These are phyloP conservation scores for Sarocladiaceae sp. DNA, from an alignment of 2,329 filamentous ascomycete species.

Conservation along the genomic window DNA sequence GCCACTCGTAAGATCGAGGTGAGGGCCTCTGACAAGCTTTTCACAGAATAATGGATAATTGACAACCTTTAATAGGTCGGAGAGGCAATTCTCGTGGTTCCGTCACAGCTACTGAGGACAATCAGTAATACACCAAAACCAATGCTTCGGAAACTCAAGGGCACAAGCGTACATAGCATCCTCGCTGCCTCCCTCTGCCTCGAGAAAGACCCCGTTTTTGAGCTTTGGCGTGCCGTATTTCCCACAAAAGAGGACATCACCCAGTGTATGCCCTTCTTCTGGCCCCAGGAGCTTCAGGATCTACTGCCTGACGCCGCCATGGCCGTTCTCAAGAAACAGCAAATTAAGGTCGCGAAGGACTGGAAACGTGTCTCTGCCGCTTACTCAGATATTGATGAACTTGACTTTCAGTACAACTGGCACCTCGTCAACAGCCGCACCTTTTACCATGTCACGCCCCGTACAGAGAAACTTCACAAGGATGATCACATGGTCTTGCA, in stretches of 20 bases:
- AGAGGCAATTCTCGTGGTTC: slow-evolving; percentile 59
- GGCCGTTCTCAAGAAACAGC: slow-evolving; percentile 47
- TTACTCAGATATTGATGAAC: slow-evolving; percentile 24
- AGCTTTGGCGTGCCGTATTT: slow-evolving; percentile 60
- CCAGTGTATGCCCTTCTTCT: slow-evolving; percentile 38
- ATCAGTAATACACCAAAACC: slow-evolving; percentile 50
- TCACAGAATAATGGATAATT: neutral
- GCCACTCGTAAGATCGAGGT: slow-evolving; percentile 63
- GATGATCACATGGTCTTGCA: slow-evolving; percentile 62
- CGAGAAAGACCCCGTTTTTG: slow-evolving; percentile 39
- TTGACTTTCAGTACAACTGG: slow-evolving; percentile 49
- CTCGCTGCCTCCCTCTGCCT: slow-evolving; percentile 63
- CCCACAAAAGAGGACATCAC: slow-evolving; percentile 56
- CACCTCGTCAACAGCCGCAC: slow-evolving; percentile 56
- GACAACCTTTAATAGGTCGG: slow-evolving; percentile 24
- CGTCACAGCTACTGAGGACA: slow-evolving; percentile 56
- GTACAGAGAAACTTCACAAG: slow-evolving; percentile 33
- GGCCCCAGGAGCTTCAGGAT: slow-evolving; percentile 35
- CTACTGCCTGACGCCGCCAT: slow-evolving; percentile 37
- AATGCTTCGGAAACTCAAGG: slow-evolving; percentile 45
- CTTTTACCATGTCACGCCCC: slow-evolving; percentile 49
- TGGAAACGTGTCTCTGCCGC: slow-evolving; percentile 28
- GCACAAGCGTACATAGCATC: slow-evolving; percentile 60
- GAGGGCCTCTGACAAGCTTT: no score
- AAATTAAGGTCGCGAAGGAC: slow-evolving; percentile 34